Percentiles rank a stretch among this genome's conserved stretches.
Conservation (phyloP, 768 basidiomycete genomes). For the Leccinum pellstonianum region DNA sequence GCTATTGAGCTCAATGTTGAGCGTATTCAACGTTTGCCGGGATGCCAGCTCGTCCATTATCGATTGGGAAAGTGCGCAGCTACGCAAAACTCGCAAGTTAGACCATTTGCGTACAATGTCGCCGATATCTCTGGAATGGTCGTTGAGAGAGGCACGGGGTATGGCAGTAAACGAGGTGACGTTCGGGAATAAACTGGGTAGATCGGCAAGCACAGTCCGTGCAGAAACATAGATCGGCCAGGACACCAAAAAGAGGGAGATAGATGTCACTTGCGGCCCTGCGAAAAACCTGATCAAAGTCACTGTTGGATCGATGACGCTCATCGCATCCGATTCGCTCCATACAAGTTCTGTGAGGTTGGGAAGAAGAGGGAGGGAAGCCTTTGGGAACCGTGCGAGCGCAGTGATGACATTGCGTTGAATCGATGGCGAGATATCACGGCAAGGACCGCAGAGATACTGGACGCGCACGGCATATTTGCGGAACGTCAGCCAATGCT, state of each 20-base stretch:
- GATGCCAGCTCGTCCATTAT: slow-evolving; percentile 12
- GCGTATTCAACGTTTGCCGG: slow-evolving; percentile 4
- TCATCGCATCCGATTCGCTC: slow-evolving; percentile 3
- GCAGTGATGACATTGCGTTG: slow-evolving; percentile 4
- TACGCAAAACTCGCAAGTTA: slow-evolving; percentile 4
- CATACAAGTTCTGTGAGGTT: slow-evolving; percentile 14
- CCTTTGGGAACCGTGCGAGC: slow-evolving; percentile 10
- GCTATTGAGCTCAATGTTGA: slow-evolving; percentile 11
- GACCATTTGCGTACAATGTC: slow-evolving; percentile 13
- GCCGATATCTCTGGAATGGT: slow-evolving; percentile 10
- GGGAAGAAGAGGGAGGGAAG: slow-evolving; percentile 17
- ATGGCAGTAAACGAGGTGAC: slow-evolving; percentile 15
- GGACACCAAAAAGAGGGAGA: slow-evolving; percentile 7
- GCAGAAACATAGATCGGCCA: slow-evolving; percentile 6
- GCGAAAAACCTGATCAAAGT: slow-evolving; percentile 15
- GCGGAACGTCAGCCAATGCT: slow-evolving; percentile 17
- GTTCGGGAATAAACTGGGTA: slow-evolving; percentile 15
- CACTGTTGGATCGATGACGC: slow-evolving; percentile 6
- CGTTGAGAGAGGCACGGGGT: slow-evolving; percentile 8
- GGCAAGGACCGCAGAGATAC: slow-evolving; percentile 10
- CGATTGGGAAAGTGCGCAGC: slow-evolving; percentile 12
- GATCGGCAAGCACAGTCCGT: slow-evolving; percentile 1
- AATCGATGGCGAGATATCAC: slow-evolving; percentile 1
- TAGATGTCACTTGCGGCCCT: slow-evolving; percentile 3
- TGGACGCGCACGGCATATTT: slow-evolving; percentile 18